Conservation (phyloP, 2,329 filamentous ascomycete species). For the Amphichorda felina region DNA sequence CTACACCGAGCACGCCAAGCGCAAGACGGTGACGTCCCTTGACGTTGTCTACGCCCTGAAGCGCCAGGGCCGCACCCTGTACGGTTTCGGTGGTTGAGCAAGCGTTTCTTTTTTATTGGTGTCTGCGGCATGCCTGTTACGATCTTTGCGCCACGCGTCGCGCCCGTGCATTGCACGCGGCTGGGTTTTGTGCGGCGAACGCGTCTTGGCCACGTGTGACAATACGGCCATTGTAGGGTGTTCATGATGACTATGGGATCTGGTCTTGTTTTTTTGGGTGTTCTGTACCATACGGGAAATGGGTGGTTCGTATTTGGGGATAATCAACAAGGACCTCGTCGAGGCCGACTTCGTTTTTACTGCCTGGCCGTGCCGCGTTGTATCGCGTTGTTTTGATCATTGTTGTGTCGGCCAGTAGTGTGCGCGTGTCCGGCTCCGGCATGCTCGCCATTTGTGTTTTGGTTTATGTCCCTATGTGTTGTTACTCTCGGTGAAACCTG, state of each 20-base stretch:
- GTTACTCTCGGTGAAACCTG: no score
- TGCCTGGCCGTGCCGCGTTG: no score
- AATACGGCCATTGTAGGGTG: slow-evolving; percentile 16
- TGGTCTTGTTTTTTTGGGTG: slow-evolving; percentile 28
- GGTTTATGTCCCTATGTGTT: no score
- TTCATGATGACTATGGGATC: slow-evolving; percentile 29
- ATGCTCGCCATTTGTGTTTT: no score
- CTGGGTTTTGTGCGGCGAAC: no score
- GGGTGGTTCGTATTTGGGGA: slow-evolving; percentile 21
- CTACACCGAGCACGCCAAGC: slow-evolving; percentile 72
- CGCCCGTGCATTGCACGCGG: slow-evolving; percentile 4
- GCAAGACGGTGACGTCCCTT: slow-evolving; percentile 64
- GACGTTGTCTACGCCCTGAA: slow-evolving; percentile 58
- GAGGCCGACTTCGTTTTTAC: not conserved
- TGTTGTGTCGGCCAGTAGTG: no score
- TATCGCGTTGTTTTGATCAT: no score
- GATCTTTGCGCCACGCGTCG: slow-evolving; percentile 14
- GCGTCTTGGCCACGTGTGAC: slow-evolving; percentile 5
- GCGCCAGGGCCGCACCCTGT: slow-evolving; percentile 65
- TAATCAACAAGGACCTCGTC: slow-evolving; percentile 11
- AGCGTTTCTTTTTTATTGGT: slow-evolving; percentile 3
- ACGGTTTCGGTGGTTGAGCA: slow-evolving; percentile 78
- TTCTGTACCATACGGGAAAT: slow-evolving; percentile 32
- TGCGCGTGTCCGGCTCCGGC: no score
- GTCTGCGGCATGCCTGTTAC: slow-evolving; percentile 18